A percentile compares a stretch with the other conserved stretches of the same genome.
Evolutionary conservation across 2,329 filamentous ascomycete species (phyloP).

Genomic region (Claviceps pusilla): DNA sequence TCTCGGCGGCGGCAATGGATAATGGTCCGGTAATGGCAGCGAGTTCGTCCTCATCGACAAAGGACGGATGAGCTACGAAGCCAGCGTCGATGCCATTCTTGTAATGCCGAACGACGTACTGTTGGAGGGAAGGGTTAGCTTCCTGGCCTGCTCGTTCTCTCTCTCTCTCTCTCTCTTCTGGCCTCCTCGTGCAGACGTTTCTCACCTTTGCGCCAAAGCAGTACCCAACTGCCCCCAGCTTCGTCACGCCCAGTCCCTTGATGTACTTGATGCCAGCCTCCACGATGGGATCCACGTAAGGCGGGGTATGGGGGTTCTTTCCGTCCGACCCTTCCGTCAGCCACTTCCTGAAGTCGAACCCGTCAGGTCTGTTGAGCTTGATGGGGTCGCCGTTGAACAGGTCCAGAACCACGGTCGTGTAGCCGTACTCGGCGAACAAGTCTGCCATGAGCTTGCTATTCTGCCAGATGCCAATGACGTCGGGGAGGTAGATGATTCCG

Average conservation of each 20-base stretch:
- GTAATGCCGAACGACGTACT: constrained; percentile 57
- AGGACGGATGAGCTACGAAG: constrained; percentile 50
- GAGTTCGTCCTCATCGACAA: constrained; percentile 45
- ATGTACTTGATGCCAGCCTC: constrained; percentile 36
- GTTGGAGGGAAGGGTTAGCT: background rate
- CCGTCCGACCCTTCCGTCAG: constrained; percentile 27
- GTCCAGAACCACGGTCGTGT: constrained; percentile 23
- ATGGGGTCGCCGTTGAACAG: constrained; percentile 24
- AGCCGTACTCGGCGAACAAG: constrained; percentile 22
- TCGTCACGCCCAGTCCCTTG: constrained; percentile 33
- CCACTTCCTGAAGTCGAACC: constrained; percentile 20
- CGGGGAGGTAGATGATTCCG: constrained; percentile 23
- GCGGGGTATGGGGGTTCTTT: constrained; percentile 28
- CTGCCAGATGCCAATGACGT: constrained; percentile 24
- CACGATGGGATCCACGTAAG: constrained; percentile 20
- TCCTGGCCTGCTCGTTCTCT: too few relatives aligned
- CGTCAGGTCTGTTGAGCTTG: constrained; percentile 12
- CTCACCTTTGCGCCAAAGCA: constrained; percentile 49
- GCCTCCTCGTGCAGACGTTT: background rate
- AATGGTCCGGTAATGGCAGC: constrained; percentile 39
- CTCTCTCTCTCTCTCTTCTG: background rate
- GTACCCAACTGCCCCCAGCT: constrained; percentile 44
- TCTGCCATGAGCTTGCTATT: constrained; percentile 29
- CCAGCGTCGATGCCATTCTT: constrained; percentile 39
- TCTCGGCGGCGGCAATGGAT: constrained; percentile 49